These are phyloP conservation scores for Sinapis alba DNA, from an alignment of 441 rosid species.

Conservation along the genomic window DNA sequence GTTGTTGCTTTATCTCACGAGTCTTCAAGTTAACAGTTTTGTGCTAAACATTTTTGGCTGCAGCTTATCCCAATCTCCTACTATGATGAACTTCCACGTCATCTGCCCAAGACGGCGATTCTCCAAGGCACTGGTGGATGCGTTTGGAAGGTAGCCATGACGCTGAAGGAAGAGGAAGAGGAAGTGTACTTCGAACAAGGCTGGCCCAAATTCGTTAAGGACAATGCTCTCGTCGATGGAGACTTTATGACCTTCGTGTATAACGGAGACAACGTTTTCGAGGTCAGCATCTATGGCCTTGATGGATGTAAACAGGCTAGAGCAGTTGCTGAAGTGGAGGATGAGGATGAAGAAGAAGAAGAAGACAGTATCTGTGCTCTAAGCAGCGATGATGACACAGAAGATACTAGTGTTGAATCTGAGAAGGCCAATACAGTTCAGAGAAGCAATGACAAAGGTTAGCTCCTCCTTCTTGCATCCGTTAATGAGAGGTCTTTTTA, in stretches of 20 bases:
- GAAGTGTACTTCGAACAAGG: conserved; percentile 18
- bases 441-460: conserved; percentile 24
- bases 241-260: conserved; percentile 33
- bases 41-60: neutral
- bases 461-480: neutral
- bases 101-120: conserved; percentile 19
- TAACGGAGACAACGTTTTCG: conserved; percentile 18
- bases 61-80: conserved; percentile 23
- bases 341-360: neutral
- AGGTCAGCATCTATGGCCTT: conserved; percentile 28
- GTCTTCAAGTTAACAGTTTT: conserved; percentile 1
- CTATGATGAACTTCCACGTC: conserved; percentile 22
- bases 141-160: conserved; percentile 14
- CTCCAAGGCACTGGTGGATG: conserved; percentile 26
- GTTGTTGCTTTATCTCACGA: neutral
- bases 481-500: neutral
- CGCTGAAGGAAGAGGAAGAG: neutral
- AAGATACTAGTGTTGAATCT: neutral
- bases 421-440: neutral
- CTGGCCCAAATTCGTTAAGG: conserved; percentile 28
- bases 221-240: conserved; percentile 23
- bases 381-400: conserved; percentile 14
- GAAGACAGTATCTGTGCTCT: neutral
- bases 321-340: neutral
- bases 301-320: conserved; percentile 21